phyloP scores from a whole-genome alignment of 1,284 basidiomycete genomes.

The Marasmius oreades region DNA sequence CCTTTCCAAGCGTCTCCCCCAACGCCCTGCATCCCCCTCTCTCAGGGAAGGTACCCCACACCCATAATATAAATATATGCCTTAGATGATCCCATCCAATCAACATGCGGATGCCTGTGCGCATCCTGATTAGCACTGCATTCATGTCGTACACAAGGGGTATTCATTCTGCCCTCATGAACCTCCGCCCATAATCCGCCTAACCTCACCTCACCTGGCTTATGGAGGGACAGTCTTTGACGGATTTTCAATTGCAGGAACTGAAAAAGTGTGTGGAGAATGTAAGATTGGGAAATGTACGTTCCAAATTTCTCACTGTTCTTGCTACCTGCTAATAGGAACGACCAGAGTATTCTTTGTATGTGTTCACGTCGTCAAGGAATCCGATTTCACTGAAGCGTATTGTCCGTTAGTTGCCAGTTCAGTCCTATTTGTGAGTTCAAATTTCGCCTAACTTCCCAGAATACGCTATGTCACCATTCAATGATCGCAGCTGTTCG shows the following conservation, averaged over 20 bases:
- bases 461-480: background rate
- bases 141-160: no score
- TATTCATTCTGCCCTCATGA: no score
- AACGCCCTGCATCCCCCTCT: no score
- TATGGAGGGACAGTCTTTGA: background rate
- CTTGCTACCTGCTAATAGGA: background rate
- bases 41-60: no score
- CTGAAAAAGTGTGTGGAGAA: background rate
- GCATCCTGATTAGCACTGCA: no score
- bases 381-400: background rate
- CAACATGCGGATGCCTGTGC: no score
- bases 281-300: background rate
- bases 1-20: no score
- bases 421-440: background rate
- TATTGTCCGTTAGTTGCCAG: background rate
- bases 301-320: background rate
- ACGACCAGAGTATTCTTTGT: background rate
- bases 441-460: background rate
- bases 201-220: background rate
- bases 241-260: background rate
- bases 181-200: background rate
- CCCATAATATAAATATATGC: no score
- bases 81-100: no score
- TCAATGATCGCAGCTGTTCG: conserved; percentile 14
- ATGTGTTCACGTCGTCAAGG: background rate